A percentile compares a stretch with the other conserved stretches of the same genome.
Evolutionary conservation across 2,329 filamentous ascomycete species (phyloP).

Genomic region (Xylariaceae sp.): DNA sequence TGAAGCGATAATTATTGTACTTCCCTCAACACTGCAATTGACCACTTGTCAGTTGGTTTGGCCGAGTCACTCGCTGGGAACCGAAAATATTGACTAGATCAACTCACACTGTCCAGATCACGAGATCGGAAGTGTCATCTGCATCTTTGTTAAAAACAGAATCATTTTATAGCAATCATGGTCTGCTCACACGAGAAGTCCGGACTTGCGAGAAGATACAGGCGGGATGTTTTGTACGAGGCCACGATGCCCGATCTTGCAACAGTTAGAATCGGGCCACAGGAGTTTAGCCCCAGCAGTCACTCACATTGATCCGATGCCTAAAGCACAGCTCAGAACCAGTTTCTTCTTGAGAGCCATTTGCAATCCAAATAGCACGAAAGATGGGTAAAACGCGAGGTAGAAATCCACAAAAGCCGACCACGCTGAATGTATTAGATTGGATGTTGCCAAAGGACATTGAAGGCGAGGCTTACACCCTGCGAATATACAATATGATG

Average conservation of each 20-base stretch:
- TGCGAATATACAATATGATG: constrained; percentile 16
- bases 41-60: not conserved
- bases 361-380: not conserved
- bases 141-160: not conserved
- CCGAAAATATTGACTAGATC: not conserved
- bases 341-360: not conserved
- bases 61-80: not conserved
- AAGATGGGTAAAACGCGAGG: not conserved
- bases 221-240: constrained; percentile 16
- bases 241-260: constrained; percentile 13
- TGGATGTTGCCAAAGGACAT: not conserved
- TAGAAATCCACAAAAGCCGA: not conserved
- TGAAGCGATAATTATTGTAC: constrained; percentile 28
- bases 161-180: not conserved
- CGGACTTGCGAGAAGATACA: constrained; percentile 8
- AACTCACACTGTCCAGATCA: constrained; percentile 22
- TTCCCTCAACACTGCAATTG: constrained; percentile 23
- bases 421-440: not conserved
- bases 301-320: not conserved
- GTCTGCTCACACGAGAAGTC: constrained; percentile 15
- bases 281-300: not conserved
- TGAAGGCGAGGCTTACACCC: constrained; percentile 4
- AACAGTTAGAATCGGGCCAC: not conserved
- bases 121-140: constrained; percentile 14
- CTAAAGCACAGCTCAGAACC: not conserved